phyloP scores from a whole-genome alignment of 768 basidiomycete species.

The Lactifluus subvellereus region DNA sequence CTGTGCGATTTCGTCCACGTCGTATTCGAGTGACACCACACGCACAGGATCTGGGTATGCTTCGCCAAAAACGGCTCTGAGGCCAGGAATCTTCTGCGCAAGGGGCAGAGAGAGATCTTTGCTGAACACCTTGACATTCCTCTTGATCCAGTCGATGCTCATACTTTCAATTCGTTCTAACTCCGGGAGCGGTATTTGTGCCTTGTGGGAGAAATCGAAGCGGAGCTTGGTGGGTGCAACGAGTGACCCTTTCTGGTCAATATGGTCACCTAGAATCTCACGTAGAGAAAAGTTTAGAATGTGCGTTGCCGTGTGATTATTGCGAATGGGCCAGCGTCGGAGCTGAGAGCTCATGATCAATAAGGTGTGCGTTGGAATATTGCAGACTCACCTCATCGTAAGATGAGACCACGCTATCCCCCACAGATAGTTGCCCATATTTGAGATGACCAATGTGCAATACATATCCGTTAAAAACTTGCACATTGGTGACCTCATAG shows the following conservation, averaged over 20 bases:
- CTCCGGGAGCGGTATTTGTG: slow-evolving; percentile 71
- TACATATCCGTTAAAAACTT: slow-evolving; percentile 93
- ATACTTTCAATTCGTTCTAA: slow-evolving; percentile 77
- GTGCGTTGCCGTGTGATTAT: slow-evolving; percentile 98
- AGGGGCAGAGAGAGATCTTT: slow-evolving; percentile 74
- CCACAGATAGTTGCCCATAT: slow-evolving; percentile 76
- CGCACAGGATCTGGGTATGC: slow-evolving; percentile 96
- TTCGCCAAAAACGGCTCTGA: slow-evolving; percentile 97
- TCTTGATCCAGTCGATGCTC: slow-evolving; percentile 84
- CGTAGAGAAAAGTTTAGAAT: slow-evolving; percentile 93
- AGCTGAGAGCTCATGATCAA: slow-evolving; percentile 40
- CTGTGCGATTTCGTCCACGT: slow-evolving; percentile 76
- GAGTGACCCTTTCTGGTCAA: slow-evolving; percentile 96
- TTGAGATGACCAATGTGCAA: slow-evolving; percentile 87
- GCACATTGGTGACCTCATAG: slow-evolving; percentile 91
- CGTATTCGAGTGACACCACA: slow-evolving; percentile 86
- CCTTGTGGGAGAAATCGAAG: slow-evolving; percentile 98
- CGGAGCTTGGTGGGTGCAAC: slow-evolving; percentile 94
- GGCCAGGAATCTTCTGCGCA: slow-evolving; percentile 84
- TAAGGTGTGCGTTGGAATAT: neutral
- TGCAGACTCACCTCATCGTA: slow-evolving; percentile 75
- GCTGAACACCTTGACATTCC: slow-evolving; percentile 83
- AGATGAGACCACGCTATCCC: slow-evolving; percentile 77
- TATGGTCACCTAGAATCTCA: slow-evolving; percentile 92
- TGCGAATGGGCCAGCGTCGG: slow-evolving; percentile 91